Evolutionary conservation across 2,329 filamentous ascomycete species (phyloP), one percentile per base, ranked within the genome.

Genomic region (Diatrype stigma): DNA sequence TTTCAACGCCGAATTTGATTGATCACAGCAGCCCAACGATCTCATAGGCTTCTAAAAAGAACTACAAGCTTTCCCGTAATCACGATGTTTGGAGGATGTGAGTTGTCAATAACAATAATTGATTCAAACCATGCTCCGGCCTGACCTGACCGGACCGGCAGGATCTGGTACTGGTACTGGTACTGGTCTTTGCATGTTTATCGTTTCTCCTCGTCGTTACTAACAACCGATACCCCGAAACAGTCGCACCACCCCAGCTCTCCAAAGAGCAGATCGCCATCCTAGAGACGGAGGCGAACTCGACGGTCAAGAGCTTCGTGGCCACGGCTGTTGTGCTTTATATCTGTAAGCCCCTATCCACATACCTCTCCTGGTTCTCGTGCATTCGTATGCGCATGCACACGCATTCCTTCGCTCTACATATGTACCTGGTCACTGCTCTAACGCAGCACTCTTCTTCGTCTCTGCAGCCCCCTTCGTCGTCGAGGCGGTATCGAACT

Each of bases 281-380:
- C 63, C 79, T 85, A 68, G 87, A 92, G 76, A 75, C 76, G 53
- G 80, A 86, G 67, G 87, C 89, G 47, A 75, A 74, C 63, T 76
- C 78, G 60, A 87, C 85, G 47, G 75, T 93, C 59, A 84, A 87
- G 73, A 79, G 77, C 62, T 86, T 86, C 55, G 66, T 86, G 50
- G 78, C 81, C 37, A 82, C 83, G 16, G 85, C 84, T 56, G 75
- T 85, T 37, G 70, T 88, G 46, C 78, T 94, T 46, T 93, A 93
- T 67, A 73, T 94, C 54, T 90, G 89, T 94, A 82, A 51, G 87
- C 17, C 19, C 30, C 22, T 6, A 32, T n/a, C 26, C 17, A 26
- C 28, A 17, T 6, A 10, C 19, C 34, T 11, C 7, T 11, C 34
- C 1, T 10, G 11, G 4, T 26, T 30, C 17, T 32, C 23, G 19